Evolutionary conservation across 257 asterid species (phyloP).

Genomic region (Leptodermis oblonga): DNA sequence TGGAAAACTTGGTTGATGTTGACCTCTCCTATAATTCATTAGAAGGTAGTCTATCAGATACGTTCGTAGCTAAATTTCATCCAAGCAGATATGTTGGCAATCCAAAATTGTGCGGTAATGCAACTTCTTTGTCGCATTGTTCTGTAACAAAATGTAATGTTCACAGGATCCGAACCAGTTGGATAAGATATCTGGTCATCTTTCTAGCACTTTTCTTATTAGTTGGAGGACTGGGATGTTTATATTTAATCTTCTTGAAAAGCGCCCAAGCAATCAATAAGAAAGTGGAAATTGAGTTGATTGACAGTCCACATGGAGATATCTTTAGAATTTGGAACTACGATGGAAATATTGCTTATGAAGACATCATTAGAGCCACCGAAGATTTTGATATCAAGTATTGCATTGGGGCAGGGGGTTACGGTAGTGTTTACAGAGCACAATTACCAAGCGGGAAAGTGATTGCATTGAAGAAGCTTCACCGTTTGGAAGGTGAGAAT

Average conservation of each 20-base stretch:
- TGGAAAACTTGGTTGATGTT: background rate
- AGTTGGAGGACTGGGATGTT: too few species aligned
- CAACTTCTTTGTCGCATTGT: background rate
- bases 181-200: background rate
- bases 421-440: conserved; percentile 2
- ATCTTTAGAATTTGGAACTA: conserved; percentile 7
- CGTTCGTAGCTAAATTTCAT: too few species aligned
- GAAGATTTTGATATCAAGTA: conserved; percentile 7
- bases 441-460: background rate
- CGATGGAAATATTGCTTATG: background rate
- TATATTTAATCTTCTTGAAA: background rate
- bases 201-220: background rate
- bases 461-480: conserved; percentile 3
- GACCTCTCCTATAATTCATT: conserved; percentile 2
- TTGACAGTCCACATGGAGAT: background rate
- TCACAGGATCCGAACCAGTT: background rate
- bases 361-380: conserved; percentile 7
- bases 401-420: conserved; percentile 12
- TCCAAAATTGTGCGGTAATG: background rate
- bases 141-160: background rate
- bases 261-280: too few species aligned
- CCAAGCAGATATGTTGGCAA: background rate
- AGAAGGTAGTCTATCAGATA: background rate
- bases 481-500: background rate
- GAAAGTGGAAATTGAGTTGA: background rate